phyloP scores from a whole-genome alignment of 2,329 filamentous ascomycete genomes.

The Trichoderma sp. region DNA sequence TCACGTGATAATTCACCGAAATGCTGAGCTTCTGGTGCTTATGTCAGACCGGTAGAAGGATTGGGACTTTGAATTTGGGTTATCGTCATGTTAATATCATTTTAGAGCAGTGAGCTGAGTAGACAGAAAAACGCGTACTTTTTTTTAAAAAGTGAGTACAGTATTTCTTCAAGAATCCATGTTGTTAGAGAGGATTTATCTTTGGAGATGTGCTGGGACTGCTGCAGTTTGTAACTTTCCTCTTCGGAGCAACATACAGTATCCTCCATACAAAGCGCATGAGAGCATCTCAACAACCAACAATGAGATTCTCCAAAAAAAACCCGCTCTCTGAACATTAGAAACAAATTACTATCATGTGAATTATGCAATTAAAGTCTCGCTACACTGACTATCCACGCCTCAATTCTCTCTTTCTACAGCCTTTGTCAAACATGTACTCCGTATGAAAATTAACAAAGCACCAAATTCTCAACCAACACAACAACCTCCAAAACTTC shows the following conservation, averaged over 20 bases:
- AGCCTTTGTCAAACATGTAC: not conserved
- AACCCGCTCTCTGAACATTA: no score
- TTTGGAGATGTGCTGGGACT: not conserved
- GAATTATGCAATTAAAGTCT: no score
- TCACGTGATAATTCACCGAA: slow-evolving; percentile 7
- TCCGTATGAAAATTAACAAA: not conserved
- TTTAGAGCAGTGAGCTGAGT: not conserved
- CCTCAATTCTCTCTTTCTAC: not conserved
- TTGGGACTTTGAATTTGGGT: not conserved
- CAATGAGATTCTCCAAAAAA: not conserved
- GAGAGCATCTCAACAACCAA: not conserved
- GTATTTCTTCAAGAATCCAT: not conserved
- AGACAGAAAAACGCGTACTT: not conserved
- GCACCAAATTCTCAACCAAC: not conserved
- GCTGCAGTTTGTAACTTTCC: not conserved
- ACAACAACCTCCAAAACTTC: not conserved
- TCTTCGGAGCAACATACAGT: not conserved
- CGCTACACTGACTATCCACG: not conserved
- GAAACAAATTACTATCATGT: not conserved
- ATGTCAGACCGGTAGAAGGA: not conserved
- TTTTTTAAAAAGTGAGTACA: not conserved
- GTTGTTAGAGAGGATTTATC: not conserved
- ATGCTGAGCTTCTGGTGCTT: not conserved
- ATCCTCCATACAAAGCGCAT: not conserved
- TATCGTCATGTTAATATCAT: not conserved